These are phyloP conservation scores for Lachancea meyersii DNA, from an alignment of 805 yeast genomes.

Conservation along the genomic window DNA sequence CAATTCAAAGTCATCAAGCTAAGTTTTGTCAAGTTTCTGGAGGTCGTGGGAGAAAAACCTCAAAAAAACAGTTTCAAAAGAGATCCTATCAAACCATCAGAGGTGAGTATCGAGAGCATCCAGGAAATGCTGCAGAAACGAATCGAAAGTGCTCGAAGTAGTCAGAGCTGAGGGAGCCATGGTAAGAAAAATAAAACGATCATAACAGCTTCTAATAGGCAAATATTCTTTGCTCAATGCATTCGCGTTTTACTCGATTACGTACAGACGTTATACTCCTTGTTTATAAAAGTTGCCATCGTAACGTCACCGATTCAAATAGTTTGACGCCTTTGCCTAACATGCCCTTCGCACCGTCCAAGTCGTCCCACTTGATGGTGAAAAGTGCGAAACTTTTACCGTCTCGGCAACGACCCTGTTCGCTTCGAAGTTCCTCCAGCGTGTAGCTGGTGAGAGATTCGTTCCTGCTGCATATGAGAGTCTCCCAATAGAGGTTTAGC, in stretches of 20 bases:
- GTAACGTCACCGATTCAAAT: conserved; percentile 46
- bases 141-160: conserved; percentile 22
- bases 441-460: conserved; percentile 11
- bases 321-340: conserved; percentile 44
- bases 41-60: conserved; percentile 38
- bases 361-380: conserved; percentile 39
- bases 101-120: conserved; percentile 29
- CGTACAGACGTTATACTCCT: neutral
- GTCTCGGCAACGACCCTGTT: conserved; percentile 15
- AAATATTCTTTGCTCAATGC: neutral
- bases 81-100: conserved; percentile 32
- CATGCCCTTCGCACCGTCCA: conserved; percentile 68
- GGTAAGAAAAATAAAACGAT: too few species aligned
- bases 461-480: conserved; percentile 18
- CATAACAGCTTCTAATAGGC: too few species aligned
- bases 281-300: conserved; percentile 15
- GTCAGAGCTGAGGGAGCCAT: conserved; percentile 28
- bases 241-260: neutral
- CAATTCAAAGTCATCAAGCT: conserved; percentile 49
- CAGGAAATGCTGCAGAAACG: conserved; percentile 22
- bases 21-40: conserved; percentile 49
- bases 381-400: conserved; percentile 8
- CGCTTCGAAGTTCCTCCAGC: conserved; percentile 14
- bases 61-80: conserved; percentile 25
- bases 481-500: conserved; percentile 43